A percentile compares a stretch with the other conserved stretches of the same genome.
Evolutionary conservation across 129 eudicot species (phyloP).

Genomic region (Dittrichia graveolens): DNA sequence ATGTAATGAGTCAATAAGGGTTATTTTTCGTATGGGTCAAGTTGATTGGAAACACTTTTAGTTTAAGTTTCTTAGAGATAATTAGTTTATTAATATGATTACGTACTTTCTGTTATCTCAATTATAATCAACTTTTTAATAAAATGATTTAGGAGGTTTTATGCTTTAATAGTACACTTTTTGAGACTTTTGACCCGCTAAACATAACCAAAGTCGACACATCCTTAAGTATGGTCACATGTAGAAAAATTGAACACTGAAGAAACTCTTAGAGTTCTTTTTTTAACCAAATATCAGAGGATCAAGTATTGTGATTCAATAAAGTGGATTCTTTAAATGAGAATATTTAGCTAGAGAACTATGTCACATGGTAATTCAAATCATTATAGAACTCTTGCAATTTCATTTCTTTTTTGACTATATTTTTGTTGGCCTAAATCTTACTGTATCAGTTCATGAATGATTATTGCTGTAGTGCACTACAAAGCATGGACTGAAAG

Average conservation of each 20-base stretch:
- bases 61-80: background rate
- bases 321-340: background rate
- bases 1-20: background rate
- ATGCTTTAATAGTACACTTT: background rate
- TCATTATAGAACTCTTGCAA: conserved; percentile 3
- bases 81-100: background rate
- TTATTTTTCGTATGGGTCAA: background rate
- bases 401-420: background rate
- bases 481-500: conserved; percentile 96
- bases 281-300: background rate
- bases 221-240: background rate
- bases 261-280: background rate
- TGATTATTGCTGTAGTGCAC: conserved; percentile 61
- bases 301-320: background rate
- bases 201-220: background rate
- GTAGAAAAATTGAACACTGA: background rate
- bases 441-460: conserved; percentile 2
- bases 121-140: background rate
- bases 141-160: background rate
- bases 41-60: background rate
- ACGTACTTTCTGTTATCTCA: background rate
- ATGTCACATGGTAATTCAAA: background rate
- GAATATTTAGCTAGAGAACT: conserved; percentile 6
- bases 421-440: background rate
- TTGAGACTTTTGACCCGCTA: background rate